Base-by-base conservation (phyloP, 1,139 yeast species). In the Pichia cactophila region DNA sequence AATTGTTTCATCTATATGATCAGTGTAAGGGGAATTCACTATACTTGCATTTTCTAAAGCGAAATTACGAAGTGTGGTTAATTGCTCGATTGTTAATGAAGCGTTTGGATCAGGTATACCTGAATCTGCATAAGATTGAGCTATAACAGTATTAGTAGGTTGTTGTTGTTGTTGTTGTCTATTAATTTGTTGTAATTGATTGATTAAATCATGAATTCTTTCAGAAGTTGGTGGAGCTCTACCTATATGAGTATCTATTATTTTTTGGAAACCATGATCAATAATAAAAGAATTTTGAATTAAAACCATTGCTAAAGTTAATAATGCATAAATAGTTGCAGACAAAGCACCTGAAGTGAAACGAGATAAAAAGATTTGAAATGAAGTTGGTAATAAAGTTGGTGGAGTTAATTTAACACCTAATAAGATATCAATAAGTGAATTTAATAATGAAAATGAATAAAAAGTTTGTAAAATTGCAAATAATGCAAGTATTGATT, bases 271-370 rank as follows among this genome's bases (percentile, higher is more conserved):
- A 0, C 86, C 86, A 44, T 80, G 80, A 61, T 84, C 92, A 48
- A 81, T 69, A 1, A 78, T 77, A n/a, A 84, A 83, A 80, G 85
- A 80, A 58, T 83, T 89, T 60, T 81, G 84, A 33, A 58, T 52
- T 7, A 57, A 48, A 1, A 53, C 43, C 43, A 56, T 44, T 20
- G 56, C 45, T n/a, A 57, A 49, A 10, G 57, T 41, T 1, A 47
- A 29, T 9, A 55, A n/a, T 10, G 51, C 38, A 29, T 50, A 48
- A 5, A 50, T 26, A 70, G 58, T 20, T 5, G 74, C 63, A 51
- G 72, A 70, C 17, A 71, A 57, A 12, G 69, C 51, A 2, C 82
- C 82, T 14, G n/a, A 41, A 16, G 17, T 45, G 26, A 36, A 48
- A 12, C 41, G 33, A n/a, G 33, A 33, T 16, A 11, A 26, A n/a